Conservation (phyloP, 75 land plant genomes). For the Pinus taeda region DNA sequence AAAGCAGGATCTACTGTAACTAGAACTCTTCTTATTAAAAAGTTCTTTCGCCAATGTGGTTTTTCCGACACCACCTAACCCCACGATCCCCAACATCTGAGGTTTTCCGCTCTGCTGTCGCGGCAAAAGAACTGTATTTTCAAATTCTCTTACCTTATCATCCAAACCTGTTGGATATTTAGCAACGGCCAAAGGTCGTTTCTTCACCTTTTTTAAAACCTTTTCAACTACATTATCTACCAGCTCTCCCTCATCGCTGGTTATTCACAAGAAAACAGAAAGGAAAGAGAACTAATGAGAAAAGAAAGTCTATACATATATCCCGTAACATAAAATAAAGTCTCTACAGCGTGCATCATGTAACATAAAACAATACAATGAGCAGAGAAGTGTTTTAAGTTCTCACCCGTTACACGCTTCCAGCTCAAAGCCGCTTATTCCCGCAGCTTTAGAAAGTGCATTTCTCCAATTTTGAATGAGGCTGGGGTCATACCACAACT, state of each 20-base stretch:
- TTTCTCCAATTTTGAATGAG: neutral
- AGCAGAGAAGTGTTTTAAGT: neutral
- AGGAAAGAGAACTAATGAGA: neutral
- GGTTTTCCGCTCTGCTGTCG: too few relatives aligned
- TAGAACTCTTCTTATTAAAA: neutral
- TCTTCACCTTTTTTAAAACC: neutral
- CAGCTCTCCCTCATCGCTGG: neutral
- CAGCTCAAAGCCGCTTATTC: neutral
- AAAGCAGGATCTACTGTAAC: neutral
- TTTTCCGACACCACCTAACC: neutral
- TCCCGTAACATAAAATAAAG: too few relatives aligned
- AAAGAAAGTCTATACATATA: neutral
- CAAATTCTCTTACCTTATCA: neutral
- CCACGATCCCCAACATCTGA: neutral
- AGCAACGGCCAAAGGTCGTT: neutral
- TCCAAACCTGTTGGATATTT: neutral
- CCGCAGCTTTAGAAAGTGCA: neutral
- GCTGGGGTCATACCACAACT: neutral
- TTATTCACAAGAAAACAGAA: neutral
- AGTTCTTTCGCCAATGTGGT: neutral
- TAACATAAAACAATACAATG: too few relatives aligned
- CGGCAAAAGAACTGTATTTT: neutral
- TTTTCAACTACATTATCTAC: neutral
- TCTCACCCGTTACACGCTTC: neutral
- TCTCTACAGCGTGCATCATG: too few relatives aligned